phyloP scores from a whole-genome alignment of 1,284 basidiomycete species.

The Pascua guehoae region DNA sequence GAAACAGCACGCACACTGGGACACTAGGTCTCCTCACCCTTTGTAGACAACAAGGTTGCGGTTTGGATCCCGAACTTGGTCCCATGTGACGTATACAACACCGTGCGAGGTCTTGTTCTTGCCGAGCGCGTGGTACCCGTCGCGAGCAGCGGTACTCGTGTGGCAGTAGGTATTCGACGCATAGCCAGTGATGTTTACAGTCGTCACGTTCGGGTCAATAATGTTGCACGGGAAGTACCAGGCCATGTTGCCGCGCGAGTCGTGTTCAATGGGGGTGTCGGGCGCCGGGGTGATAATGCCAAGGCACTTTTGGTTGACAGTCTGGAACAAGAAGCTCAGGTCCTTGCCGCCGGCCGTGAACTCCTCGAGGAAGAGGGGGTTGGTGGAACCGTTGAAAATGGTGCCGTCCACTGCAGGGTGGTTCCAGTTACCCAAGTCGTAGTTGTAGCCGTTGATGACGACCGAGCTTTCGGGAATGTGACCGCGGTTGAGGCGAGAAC shows the following conservation, averaged over 20 bases:
- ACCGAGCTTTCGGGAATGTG: constrained; percentile 74
- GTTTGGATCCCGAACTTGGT: constrained; percentile 64
- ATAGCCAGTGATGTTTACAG: constrained; percentile 67
- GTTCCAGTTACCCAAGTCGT: constrained; percentile 80
- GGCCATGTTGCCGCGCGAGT: constrained; percentile 54
- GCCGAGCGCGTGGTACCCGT: constrained; percentile 46
- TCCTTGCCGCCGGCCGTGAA: constrained; percentile 82
- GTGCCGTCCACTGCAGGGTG: constrained; percentile 66
- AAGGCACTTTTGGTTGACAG: constrained; percentile 75
- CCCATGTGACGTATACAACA: constrained; percentile 91
- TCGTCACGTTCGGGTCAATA: constrained; percentile 67
- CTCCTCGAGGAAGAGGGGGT: constrained; percentile 73
- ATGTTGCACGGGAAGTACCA: constrained; percentile 98
- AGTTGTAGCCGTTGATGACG: constrained; percentile 89
- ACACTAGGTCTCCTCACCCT: constrained; percentile 60
- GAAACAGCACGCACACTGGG: background rate
- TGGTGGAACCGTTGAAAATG: constrained; percentile 68
- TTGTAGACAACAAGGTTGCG: constrained; percentile 89
- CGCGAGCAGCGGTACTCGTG: constrained; percentile 57
- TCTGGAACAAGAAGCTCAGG: constrained; percentile 91
- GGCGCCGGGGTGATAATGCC: constrained; percentile 67
- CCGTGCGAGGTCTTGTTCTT: constrained; percentile 56
- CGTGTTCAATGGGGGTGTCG: constrained; percentile 61
- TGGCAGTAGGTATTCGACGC: constrained; percentile 69
- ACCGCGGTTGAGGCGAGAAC: constrained; percentile 70